phyloP scores from a whole-genome alignment of 495 filamentous ascomycete genomes.

The Monascus purpureus region DNA sequence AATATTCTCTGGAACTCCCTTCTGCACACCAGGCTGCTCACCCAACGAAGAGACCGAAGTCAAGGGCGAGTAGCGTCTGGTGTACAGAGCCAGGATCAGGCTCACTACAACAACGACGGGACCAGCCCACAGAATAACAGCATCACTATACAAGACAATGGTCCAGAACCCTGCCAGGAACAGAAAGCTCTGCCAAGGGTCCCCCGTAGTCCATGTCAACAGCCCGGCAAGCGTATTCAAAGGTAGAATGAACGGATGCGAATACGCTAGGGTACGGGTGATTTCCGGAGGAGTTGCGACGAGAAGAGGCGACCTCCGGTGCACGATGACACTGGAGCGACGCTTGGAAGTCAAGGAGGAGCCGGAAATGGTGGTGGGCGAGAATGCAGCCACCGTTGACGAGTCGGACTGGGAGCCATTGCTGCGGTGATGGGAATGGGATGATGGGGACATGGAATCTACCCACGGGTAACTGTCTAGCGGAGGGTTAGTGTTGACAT shows the following conservation, averaged over 20 bases:
- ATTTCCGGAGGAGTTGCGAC: constrained; percentile 88
- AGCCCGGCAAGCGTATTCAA: constrained; percentile 72
- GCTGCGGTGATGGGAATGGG: constrained; percentile 16
- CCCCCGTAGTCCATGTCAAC: constrained; percentile 81
- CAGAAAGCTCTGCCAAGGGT: constrained; percentile 95
- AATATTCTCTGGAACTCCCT: constrained; percentile 37
- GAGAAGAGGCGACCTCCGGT: constrained; percentile 88
- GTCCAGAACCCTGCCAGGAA: constrained; percentile 76
- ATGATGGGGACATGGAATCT: constrained; percentile 40
- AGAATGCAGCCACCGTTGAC: constrained; percentile 74
- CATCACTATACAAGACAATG: constrained; percentile 70
- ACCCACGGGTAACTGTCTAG: constrained; percentile 51
- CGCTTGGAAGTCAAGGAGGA: constrained; percentile 57
- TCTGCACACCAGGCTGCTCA: constrained; percentile 40
- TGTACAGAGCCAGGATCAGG: constrained; percentile 86
- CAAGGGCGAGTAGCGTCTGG: constrained; percentile 74
- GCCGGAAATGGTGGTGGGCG: constrained; percentile 60
- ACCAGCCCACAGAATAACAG: constrained; percentile 61
- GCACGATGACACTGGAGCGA: constrained; percentile 82
- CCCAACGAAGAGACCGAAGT: constrained; percentile 69
- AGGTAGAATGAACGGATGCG: constrained; percentile 80
- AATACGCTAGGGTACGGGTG: constrained; percentile 83
- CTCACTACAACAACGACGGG: constrained; percentile 66
- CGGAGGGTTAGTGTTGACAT: constrained; percentile 10
- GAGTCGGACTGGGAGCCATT: constrained; percentile 24